Base-by-base conservation (phyloP, 345 rosid species). In the Ceriops decandra region DNA sequence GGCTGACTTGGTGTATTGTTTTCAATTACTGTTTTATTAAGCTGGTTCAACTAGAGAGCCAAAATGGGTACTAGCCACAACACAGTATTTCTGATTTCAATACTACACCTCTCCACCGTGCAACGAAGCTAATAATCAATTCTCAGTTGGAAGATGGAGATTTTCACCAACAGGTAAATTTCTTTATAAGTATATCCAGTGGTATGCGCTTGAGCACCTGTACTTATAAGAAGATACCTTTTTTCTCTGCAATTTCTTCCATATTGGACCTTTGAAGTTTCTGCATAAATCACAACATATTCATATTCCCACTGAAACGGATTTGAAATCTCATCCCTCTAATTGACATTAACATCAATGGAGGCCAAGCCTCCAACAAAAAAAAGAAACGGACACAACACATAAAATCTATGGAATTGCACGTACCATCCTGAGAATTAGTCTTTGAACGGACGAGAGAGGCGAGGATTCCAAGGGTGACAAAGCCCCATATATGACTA, bases 61-160 rank as follows among this genome's bases (percentile, higher is more conserved):
- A 35, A 35, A 35, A 35, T 35, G 38, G 38, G 38, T 35, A 35
- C 2, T 35, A 6, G 38, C 38, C 38, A 35, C 38, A 35, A 35
- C 38, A 35, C 2, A 35, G 7, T 35, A 6, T 35, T 35, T 7
- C 38, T 35, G 38, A 35, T 35, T 35, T 35, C 38, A 7, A 35
- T 35, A 84, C 87, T 5, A 72, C 74, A 6, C 89, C 96, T 26
- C 80, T 88, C 76, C 87, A 85, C 60, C 81, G 74, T 15, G 91
- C 86, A n/a, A 90, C 85, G n/a, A 90, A 82, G 72, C 68, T 88
- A 17, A 52, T 90, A 67, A 88, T 90, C 70, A 88, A 81, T 76
- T 88, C 90, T 22, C 93, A 86, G 31, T 20, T 81, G 51, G 87
- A 75, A 57, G 68, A 77, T 54, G 93, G 93, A 7, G 88, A 83